Base-by-base conservation (phyloP, 371 early-diverging fungal species). In the Mortierella sp. region DNA sequence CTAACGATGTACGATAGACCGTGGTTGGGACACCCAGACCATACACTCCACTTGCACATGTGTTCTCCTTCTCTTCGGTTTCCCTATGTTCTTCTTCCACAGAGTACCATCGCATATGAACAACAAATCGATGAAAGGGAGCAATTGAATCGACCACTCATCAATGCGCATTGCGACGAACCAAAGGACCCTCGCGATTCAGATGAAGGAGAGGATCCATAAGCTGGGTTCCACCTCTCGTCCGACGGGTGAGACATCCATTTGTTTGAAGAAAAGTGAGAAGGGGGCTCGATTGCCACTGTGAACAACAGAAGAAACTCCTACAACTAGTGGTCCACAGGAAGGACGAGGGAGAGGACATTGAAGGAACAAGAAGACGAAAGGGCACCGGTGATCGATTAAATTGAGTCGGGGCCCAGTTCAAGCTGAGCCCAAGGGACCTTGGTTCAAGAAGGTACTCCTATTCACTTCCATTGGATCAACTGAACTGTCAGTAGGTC, bases 171-270 rank as follows among this genome's bases (percentile, higher is more conserved):
- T 37, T 64, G 64, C 64, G 37, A 64, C 64, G 64, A 61, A 31
- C 28, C 13, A 19, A 16, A 19, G 16, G 34, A 59, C 57, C 28
- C 57, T 57, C 28, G 28, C 57, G 28, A 57, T 10, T 3, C n/a
- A 5, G 9, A 37, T 9, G 5, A n/a, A 5, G 5, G n/a, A 19
- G 8, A 16, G 19, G 5, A 19, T 61, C 21, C 21, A 64, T 3
- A 37, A 34, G 3, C 9, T 0, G 5, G 24, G 21, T 10, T 67
- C 50, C 50, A 50, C 13, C 13, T 61, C 61, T 37, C 24, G 37
- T 40, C 67, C 67, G 40, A 67, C 21, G 34, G 24, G 67, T 67
- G 67, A 67, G 67, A 67, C 67, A 67, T 34, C 61, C 24, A 67
- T 67, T 24, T 16, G 9, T 37, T 67, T 10, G 37, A 11, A 40